Percentiles rank a stretch among this genome's conserved stretches.
Conservation (phyloP, 2,329 filamentous ascomycete genomes). For the Trichophyton schoenleinii region DNA sequence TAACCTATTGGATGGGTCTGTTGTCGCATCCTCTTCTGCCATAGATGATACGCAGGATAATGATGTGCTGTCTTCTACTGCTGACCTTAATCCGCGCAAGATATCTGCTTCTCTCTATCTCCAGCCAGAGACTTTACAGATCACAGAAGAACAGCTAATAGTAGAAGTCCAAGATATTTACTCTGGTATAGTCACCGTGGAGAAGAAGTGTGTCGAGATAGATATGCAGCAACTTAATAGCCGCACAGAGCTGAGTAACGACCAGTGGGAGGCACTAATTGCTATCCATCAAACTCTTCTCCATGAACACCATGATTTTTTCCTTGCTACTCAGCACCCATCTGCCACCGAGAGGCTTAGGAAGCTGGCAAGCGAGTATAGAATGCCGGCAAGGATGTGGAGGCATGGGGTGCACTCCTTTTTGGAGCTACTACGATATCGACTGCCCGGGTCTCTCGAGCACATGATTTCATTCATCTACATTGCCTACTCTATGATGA, state of each 20-base stretch:
- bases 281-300: slow-evolving; percentile 68
- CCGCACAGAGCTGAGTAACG: slow-evolving; percentile 41
- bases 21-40: neutral
- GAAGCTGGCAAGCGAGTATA: slow-evolving; percentile 55
- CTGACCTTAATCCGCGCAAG: too few species aligned
- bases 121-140: slow-evolving; percentile 54
- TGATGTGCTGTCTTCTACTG: too few species aligned
- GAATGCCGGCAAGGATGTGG: slow-evolving; percentile 93
- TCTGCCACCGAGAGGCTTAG: slow-evolving; percentile 57
- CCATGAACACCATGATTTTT: slow-evolving; percentile 75
- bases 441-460: slow-evolving; percentile 63
- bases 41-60: neutral
- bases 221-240: slow-evolving; percentile 50
- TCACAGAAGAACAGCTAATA: slow-evolving; percentile 65
- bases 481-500: slow-evolving; percentile 83
- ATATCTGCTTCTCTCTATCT: neutral
- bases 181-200: slow-evolving; percentile 70
- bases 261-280: slow-evolving; percentile 77
- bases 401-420: slow-evolving; percentile 80
- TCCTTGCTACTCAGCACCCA: slow-evolving; percentile 76
- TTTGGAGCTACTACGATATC: slow-evolving; percentile 61
- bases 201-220: slow-evolving; percentile 75
- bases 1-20: too few species aligned
- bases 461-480: slow-evolving; percentile 91
- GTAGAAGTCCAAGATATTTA: slow-evolving; percentile 59